Conservation (phyloP, 2,329 filamentous ascomycete genomes). For the Sporothrix globosa region DNA sequence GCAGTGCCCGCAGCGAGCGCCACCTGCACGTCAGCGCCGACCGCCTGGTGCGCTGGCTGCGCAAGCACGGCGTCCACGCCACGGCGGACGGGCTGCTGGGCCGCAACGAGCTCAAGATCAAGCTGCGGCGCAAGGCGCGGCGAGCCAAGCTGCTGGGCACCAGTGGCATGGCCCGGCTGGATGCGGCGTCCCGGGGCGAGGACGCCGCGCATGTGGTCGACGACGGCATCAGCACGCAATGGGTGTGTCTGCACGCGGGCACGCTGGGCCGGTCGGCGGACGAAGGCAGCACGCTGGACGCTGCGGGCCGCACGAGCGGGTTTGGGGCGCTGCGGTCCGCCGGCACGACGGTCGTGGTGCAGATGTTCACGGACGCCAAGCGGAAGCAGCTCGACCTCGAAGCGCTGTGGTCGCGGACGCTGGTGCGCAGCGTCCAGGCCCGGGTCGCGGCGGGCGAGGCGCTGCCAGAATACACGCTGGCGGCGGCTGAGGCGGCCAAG, state of each 20-base stretch:
- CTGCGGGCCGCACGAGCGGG: slow-evolving; percentile 67
- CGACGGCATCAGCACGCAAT: slow-evolving; percentile 88
- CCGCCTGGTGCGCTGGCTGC: slow-evolving; percentile 83
- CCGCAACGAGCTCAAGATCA: slow-evolving; percentile 87
- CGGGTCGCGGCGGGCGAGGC: slow-evolving; percentile 30
- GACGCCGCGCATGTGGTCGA: slow-evolving; percentile 60
- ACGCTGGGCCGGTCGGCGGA: slow-evolving; percentile 58
- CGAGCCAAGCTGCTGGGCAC: slow-evolving; percentile 77
- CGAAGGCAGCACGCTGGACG: slow-evolving; percentile 52
- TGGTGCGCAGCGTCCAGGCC: slow-evolving; percentile 42
- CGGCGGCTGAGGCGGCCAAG: background rate
- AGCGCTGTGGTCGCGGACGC: slow-evolving; percentile 52
- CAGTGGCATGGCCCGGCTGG: slow-evolving; percentile 61
- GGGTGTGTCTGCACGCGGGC: slow-evolving; percentile 93
- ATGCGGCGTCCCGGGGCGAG: background rate
- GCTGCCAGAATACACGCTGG: background rate
- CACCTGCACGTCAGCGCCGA: slow-evolving; percentile 91
- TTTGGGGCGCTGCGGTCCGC: slow-evolving; percentile 62
- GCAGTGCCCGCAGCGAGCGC: slow-evolving; percentile 86
- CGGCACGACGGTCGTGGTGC: slow-evolving; percentile 60
- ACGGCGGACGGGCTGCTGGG: slow-evolving; percentile 87
- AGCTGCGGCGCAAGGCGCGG: slow-evolving; percentile 76
- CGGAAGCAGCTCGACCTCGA: slow-evolving; percentile 59
- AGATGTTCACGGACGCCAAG: slow-evolving; percentile 60
- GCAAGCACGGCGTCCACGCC: slow-evolving; percentile 72